Evolutionary conservation across 1,284 basidiomycete species (phyloP).

Genomic region (Ceratobasidium sp.): DNA sequence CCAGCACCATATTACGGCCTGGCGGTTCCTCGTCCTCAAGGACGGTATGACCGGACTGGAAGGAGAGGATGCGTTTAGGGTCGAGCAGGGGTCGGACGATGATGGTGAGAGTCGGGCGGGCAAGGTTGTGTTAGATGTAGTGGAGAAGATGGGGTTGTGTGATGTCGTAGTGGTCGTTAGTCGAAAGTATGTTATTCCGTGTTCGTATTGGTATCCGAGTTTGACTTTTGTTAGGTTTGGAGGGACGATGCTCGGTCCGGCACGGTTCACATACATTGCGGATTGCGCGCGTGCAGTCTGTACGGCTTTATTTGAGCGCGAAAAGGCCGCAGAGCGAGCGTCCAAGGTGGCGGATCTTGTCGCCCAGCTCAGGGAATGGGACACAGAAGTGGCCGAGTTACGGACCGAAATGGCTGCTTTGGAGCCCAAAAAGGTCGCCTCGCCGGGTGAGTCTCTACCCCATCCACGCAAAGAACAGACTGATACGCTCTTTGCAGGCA

Average conservation of each 20-base stretch:
- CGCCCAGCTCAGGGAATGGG: constrained; percentile 63
- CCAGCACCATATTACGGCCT: constrained; percentile 73
- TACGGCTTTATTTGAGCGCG: constrained; percentile 54
- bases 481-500: neutral
- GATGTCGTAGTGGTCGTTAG: constrained; percentile 75
- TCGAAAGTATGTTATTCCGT: constrained; percentile 63
- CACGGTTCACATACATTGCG: constrained; percentile 79
- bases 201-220: neutral
- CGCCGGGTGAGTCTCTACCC: neutral
- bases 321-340: constrained; percentile 60
- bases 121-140: constrained; percentile 65
- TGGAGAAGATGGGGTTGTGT: constrained; percentile 66
- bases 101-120: constrained; percentile 77
- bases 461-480: neutral
- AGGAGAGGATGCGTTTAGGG: constrained; percentile 76
- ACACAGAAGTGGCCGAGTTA: constrained; percentile 63
- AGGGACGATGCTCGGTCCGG: constrained; percentile 71
- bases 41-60: constrained; percentile 66
- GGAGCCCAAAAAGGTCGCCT: constrained; percentile 10
- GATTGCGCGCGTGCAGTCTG: constrained; percentile 76
- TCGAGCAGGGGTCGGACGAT: constrained; percentile 66
- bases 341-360: constrained; percentile 62
- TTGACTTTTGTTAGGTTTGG: constrained; percentile 65
- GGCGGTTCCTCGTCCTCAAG: constrained; percentile 77
- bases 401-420: constrained; percentile 58